A percentile compares a stretch with the other conserved stretches of the same genome.
Evolutionary conservation across 1,284 basidiomycete genomes (phyloP).

Genomic region (Malassezia sympodialis): DNA sequence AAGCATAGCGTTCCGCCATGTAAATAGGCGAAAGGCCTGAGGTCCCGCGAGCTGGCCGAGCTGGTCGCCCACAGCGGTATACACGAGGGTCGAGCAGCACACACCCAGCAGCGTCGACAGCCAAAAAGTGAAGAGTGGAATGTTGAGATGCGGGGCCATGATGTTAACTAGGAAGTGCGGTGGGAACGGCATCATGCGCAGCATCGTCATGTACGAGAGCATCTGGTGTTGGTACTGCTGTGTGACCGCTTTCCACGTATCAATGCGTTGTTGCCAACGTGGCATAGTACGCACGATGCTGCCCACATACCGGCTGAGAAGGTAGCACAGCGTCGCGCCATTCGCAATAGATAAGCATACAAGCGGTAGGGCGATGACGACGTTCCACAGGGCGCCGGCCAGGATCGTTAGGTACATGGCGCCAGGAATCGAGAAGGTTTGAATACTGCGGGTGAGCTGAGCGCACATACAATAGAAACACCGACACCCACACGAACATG

Average conservation of each 20-base stretch:
- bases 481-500: constrained; percentile 50
- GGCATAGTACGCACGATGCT: constrained; percentile 51
- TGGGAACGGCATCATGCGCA: constrained; percentile 68
- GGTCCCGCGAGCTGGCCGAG: constrained; percentile 88
- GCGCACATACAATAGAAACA: constrained; percentile 73
- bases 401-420: constrained; percentile 97
- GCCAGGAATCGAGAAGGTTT: constrained; percentile 90
- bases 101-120: constrained; percentile 79
- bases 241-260: constrained; percentile 69
- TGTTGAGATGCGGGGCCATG: constrained; percentile 83
- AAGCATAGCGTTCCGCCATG: constrained; percentile 72
- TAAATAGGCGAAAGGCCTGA: constrained; percentile 82
- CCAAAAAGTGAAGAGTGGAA: constrained; percentile 77
- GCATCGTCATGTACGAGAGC: constrained; percentile 77
- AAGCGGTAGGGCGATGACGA: constrained; percentile 75
- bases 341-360: constrained; percentile 72
- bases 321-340: constrained; percentile 84
- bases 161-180: constrained; percentile 76
- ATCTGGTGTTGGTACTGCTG: constrained; percentile 64
- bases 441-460: constrained; percentile 51
- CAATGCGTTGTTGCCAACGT: constrained; percentile 65
- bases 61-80: constrained; percentile 79
- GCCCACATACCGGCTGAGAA: constrained; percentile 77
- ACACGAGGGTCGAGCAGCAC: constrained; percentile 81
- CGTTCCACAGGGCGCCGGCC: constrained; percentile 89